Evolutionary conservation across 768 basidiomycete species (phyloP).

Genomic region (Xerocomellus dryophilus): DNA sequence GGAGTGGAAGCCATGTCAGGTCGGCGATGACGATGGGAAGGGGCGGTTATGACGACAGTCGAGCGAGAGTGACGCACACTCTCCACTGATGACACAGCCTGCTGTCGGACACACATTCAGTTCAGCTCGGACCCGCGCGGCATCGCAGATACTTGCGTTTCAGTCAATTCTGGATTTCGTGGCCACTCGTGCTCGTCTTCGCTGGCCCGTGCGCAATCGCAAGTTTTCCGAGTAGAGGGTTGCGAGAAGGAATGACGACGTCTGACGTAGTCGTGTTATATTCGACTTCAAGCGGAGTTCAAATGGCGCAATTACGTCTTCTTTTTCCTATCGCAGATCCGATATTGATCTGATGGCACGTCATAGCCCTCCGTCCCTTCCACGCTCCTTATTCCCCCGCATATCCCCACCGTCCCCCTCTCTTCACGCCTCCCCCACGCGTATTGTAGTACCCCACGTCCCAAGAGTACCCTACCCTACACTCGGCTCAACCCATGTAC

Average conservation of each 20-base stretch:
- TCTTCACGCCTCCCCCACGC: background rate
- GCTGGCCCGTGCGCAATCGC: slow-evolving; percentile 32
- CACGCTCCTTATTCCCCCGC: slow-evolving; percentile 23
- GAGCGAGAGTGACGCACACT: slow-evolving; percentile 14
- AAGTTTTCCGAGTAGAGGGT: slow-evolving; percentile 30
- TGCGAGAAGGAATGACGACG: slow-evolving; percentile 38
- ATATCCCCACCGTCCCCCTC: background rate
- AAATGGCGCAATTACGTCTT: slow-evolving; percentile 17
- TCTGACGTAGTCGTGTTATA: slow-evolving; percentile 44
- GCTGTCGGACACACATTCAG: slow-evolving; percentile 16
- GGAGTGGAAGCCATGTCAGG: slow-evolving; percentile 30
- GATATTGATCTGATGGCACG: slow-evolving; percentile 34
- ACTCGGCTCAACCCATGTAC: background rate
- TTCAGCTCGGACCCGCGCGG: slow-evolving; percentile 17
- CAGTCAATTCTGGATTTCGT: background rate
- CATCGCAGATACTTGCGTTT: slow-evolving; percentile 26
- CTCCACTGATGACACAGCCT: slow-evolving; percentile 19
- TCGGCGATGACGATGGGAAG: slow-evolving; percentile 22
- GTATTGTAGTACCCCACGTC: too few species aligned
- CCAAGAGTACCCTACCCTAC: too few species aligned
- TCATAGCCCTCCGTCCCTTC: slow-evolving; percentile 22
- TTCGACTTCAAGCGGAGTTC: slow-evolving; percentile 44
- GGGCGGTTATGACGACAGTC: slow-evolving; percentile 27
- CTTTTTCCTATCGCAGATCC: slow-evolving; percentile 34
- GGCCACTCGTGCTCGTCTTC: slow-evolving; percentile 13